Conservation (phyloP, 345 rosid genomes). For the Melaleuca quinquenervia region DNA sequence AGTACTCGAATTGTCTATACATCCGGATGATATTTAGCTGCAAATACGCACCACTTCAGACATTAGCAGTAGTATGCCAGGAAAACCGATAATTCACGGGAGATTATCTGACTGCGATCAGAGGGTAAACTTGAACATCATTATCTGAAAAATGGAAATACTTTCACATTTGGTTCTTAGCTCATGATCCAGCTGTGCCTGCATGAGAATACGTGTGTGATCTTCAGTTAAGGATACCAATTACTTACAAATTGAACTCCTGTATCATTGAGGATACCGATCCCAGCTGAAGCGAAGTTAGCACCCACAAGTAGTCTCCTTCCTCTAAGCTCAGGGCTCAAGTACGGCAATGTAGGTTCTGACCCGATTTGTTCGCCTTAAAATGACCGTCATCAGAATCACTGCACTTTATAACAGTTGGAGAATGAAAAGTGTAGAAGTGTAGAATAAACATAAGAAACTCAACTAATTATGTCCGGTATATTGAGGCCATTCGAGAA, state of each 20-base stretch:
- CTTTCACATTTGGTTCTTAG: background rate
- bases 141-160: background rate
- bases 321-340: slow-evolving; percentile 56
- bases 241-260: slow-evolving; percentile 78
- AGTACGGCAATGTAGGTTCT: slow-evolving; percentile 61
- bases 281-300: slow-evolving; percentile 93
- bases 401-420: background rate
- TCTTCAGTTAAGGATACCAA: background rate
- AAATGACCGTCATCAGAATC: no score
- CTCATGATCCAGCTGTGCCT: no score
- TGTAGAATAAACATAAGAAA: background rate
- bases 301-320: slow-evolving; percentile 65
- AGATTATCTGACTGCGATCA: no score
- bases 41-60: background rate
- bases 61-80: background rate
- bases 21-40: slow-evolving; percentile 74
- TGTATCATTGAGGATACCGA: slow-evolving; percentile 87
- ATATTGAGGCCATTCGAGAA: slow-evolving; percentile 86
- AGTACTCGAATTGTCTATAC: slow-evolving; percentile 43
- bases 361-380: slow-evolving; percentile 66
- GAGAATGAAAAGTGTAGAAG: background rate
- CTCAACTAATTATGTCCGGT: slow-evolving; percentile 73
- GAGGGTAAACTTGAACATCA: no score
- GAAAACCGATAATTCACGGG: no score
- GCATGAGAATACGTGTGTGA: no score